Percentiles rank a stretch among this genome's conserved stretches.
Evolutionary conservation across 345 rosid species (phyloP).

Genomic region (Mallotus nudiflorus): DNA sequence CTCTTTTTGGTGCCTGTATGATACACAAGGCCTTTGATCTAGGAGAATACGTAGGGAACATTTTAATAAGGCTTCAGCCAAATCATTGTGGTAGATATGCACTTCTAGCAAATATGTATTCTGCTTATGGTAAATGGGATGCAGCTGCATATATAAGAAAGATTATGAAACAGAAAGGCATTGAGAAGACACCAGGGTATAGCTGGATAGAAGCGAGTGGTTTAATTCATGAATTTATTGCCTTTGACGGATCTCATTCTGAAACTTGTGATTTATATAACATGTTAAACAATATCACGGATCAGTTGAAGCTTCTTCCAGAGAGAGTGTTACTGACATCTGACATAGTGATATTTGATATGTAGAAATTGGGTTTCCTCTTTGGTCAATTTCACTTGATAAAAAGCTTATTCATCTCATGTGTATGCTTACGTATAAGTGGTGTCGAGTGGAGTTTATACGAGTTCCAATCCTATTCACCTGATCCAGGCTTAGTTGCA

Average conservation of each 20-base stretch:
- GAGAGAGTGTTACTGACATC: conserved; percentile 13
- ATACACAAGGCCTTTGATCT: conserved; percentile 5
- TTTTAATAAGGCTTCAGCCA: conserved; percentile 31
- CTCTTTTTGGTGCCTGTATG: conserved; percentile 9
- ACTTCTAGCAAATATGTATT: conserved; percentile 37
- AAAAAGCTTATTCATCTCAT: too few species aligned
- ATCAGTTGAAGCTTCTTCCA: conserved; percentile 11
- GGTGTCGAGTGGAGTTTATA: too few species aligned
- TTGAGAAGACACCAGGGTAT: conserved; percentile 29
- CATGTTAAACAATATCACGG: conserved; percentile 21
- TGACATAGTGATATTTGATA: not conserved
- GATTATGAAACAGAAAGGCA: conserved; percentile 31
- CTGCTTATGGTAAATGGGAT: conserved; percentile 28
- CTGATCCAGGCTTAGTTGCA: too few species aligned
- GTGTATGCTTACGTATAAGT: too few species aligned
- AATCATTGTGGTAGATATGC: conserved; percentile 32
- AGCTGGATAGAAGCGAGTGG: conserved; percentile 41
- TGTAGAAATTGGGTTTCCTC: too few species aligned
- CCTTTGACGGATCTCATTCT: conserved; percentile 27
- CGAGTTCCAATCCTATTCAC: too few species aligned
- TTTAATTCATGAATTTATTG: conserved; percentile 21
- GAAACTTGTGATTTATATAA: conserved; percentile 15
- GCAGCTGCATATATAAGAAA: conserved; percentile 29
- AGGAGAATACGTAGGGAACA: conserved; percentile 20
- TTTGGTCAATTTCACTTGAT: too few species aligned